phyloP scores from a whole-genome alignment of 176 grass and related monocot species.

The Eleusine indica region DNA sequence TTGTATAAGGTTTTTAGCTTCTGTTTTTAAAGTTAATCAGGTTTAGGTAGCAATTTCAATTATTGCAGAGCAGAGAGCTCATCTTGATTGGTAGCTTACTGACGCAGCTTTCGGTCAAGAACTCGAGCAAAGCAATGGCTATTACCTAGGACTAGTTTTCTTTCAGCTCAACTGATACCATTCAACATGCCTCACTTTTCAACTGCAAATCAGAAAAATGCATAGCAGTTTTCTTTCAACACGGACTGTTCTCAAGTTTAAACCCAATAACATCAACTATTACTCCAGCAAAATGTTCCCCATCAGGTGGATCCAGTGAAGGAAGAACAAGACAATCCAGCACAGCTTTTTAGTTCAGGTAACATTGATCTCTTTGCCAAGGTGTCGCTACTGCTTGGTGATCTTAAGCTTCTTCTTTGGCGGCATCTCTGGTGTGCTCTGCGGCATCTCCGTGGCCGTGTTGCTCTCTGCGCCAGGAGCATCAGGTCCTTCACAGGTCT shows the following conservation, averaged over 20 bases:
- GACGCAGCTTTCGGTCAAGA: neutral
- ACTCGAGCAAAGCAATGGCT: neutral
- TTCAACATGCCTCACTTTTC: neutral
- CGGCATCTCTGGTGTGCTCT: constrained; percentile 25
- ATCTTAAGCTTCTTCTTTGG: constrained; percentile 54
- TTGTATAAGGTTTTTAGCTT: too few species aligned
- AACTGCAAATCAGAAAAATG: neutral
- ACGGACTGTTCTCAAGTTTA: neutral
- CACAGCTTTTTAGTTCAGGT: neutral
- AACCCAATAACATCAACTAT: neutral
- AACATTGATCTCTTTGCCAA: neutral
- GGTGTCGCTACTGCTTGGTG: neutral
- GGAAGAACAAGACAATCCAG: neutral
- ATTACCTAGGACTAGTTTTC: neutral
- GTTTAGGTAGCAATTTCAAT: neutral
- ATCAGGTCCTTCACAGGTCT: constrained; percentile 27
- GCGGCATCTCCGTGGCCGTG: neutral
- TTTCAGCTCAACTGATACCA: neutral
- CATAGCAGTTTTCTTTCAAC: neutral
- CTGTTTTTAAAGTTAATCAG: too few species aligned
- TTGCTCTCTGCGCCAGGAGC: constrained; percentile 29
- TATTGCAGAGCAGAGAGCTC: neutral
- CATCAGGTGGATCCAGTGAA: neutral
- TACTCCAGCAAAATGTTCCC: neutral
- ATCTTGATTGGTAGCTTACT: neutral